phyloP scores from a whole-genome alignment of 192 early-diverging fungal genomes.

The Mortierella alpina region DNA sequence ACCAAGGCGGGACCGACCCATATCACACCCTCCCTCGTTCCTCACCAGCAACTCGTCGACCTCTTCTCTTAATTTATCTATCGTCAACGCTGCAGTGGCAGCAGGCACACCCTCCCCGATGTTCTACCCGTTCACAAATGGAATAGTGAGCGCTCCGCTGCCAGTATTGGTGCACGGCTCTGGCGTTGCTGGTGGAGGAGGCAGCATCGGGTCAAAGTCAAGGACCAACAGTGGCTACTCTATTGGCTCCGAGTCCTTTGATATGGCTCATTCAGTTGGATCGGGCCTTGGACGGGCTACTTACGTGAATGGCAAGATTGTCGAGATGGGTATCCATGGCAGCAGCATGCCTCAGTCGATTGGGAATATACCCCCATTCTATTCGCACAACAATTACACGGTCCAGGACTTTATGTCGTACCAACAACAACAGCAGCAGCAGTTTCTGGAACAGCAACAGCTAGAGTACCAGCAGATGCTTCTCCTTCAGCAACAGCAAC shows the following conservation, averaged over 20 bases:
- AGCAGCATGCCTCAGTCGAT: neutral
- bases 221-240: slow-evolving; percentile 50
- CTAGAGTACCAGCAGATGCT: slow-evolving; percentile 52
- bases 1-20: slow-evolving; percentile 22
- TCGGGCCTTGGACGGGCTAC: slow-evolving; percentile 44
- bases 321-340: slow-evolving; percentile 37
- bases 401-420: slow-evolving; percentile 52
- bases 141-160: slow-evolving; percentile 26
- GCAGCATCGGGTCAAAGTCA: neutral
- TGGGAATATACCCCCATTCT: neutral
- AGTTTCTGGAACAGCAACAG: slow-evolving; percentile 50
- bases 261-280: slow-evolving; percentile 18
- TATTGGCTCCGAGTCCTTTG: slow-evolving; percentile 33
- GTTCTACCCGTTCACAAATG: slow-evolving; percentile 1
- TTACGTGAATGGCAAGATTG: slow-evolving; percentile 39
- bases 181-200: neutral
- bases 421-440: slow-evolving; percentile 52
- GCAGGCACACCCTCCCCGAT: slow-evolving; percentile 23
- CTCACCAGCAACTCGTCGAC: slow-evolving; percentile 27
- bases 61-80: slow-evolving; percentile 42
- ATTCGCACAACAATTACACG: slow-evolving; percentile 36
- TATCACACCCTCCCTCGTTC: slow-evolving; percentile 40
- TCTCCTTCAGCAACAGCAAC: slow-evolving; percentile 45
- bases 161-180: slow-evolving; percentile 12
- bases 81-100: slow-evolving; percentile 47